Percentiles rank a stretch among this genome's conserved stretches.
Evolutionary conservation across 2,329 filamentous ascomycete species (phyloP).

Genomic region (Sordariomycetes sp.): DNA sequence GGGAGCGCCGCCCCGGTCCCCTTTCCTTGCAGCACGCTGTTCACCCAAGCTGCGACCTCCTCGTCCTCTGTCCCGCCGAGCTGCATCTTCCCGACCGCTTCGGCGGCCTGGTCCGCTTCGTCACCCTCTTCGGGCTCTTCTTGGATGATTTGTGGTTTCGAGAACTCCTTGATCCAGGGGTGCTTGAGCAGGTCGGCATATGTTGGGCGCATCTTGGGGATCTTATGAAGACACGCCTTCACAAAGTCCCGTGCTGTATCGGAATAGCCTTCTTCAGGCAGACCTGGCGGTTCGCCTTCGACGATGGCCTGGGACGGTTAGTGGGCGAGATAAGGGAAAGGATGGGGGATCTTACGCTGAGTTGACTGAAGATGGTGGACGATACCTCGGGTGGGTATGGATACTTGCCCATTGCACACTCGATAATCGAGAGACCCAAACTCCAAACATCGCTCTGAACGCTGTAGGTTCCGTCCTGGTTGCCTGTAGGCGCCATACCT

Average conservation of each 20-base stretch:
- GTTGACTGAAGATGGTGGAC: constrained; percentile 95
- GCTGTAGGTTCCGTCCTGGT: constrained; percentile 81
- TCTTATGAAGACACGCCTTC: constrained; percentile 81
- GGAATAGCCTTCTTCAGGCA: constrained; percentile 73
- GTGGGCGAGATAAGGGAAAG: constrained; percentile 5
- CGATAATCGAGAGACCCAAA: constrained; percentile 85
- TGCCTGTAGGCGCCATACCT: constrained; percentile 61
- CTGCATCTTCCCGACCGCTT: constrained; percentile 33
- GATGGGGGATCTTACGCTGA: constrained; percentile 62
- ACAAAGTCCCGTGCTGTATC: constrained; percentile 80
- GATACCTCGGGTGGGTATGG: constrained; percentile 96
- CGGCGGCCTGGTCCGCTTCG: constrained; percentile 30
- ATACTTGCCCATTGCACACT: constrained; percentile 89
- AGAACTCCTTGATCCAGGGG: constrained; percentile 71
- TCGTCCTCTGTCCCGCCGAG: constrained; percentile 49
- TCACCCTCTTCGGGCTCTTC: constrained; percentile 61
- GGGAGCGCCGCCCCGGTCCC: constrained; percentile 38
- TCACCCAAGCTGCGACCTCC: constrained; percentile 85
- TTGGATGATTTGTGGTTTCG: constrained; percentile 65
- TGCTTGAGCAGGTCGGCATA: constrained; percentile 86
- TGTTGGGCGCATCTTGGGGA: constrained; percentile 83
- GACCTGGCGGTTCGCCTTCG: constrained; percentile 85
- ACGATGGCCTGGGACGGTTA: constrained; percentile 70
- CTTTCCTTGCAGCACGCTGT: constrained; percentile 49
- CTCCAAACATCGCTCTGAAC: constrained; percentile 99